A percentile compares a stretch with the other conserved stretches of the same genome.
Conservation (phyloP, 1,284 basidiomycete species). For the Cutaneotrichosporon curvatum region DNA sequence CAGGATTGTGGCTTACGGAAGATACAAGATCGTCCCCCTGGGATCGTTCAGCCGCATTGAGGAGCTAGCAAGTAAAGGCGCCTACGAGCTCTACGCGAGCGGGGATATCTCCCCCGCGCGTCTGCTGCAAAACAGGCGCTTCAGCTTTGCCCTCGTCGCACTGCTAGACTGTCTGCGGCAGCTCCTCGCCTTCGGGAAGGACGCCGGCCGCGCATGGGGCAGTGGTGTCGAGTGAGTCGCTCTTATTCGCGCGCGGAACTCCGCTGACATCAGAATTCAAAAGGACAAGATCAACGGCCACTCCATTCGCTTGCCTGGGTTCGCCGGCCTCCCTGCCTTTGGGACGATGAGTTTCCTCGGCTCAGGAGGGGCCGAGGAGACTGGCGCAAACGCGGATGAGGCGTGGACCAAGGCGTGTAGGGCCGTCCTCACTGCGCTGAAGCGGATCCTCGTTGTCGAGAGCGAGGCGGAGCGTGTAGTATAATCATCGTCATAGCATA, state of each 20-base stretch:
- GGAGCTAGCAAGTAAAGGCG: conserved; percentile 71
- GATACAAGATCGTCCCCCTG: conserved; percentile 77
- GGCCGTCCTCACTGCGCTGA: conserved; percentile 81
- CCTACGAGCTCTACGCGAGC: conserved; percentile 80
- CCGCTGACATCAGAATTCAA: conserved; percentile 56
- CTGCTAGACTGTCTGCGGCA: conserved; percentile 92
- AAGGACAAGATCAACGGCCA: conserved; percentile 95
- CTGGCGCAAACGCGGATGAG: conserved; percentile 56
- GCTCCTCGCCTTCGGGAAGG: conserved; percentile 72
- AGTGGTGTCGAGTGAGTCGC: conserved; percentile 26
- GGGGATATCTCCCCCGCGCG: conserved; percentile 71
- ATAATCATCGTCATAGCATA: background rate
- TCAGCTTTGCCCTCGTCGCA: conserved; percentile 92
- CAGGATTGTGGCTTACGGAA: too few relatives aligned
- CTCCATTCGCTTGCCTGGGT: conserved; percentile 62
- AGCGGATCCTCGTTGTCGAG: conserved; percentile 51
- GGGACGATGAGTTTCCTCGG: conserved; percentile 43
- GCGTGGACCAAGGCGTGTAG: conserved; percentile 89
- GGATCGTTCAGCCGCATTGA: conserved; percentile 89
- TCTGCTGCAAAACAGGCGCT: conserved; percentile 84
- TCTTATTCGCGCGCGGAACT: background rate
- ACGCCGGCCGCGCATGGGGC: conserved; percentile 63
- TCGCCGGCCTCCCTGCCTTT: conserved; percentile 63
- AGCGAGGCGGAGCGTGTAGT: conserved; percentile 30
- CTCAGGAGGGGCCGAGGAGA: conserved; percentile 4